phyloP scores from a whole-genome alignment of 140 eudicot species.

The Flaveria floridana region DNA sequence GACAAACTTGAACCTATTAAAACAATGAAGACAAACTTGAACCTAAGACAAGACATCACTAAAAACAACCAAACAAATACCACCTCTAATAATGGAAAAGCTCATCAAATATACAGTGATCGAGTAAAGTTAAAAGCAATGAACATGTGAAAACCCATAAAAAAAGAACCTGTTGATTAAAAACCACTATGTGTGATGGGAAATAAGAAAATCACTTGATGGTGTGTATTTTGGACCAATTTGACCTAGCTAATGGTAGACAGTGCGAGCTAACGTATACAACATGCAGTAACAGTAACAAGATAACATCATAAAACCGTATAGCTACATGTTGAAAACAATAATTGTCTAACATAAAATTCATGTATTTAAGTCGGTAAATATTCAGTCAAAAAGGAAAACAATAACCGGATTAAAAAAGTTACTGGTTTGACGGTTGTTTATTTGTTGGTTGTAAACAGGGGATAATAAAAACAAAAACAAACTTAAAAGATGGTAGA shows the following conservation, averaged over 20 bases:
- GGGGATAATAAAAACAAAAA: neutral
- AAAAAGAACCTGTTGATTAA: neutral
- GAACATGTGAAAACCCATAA: conserved; percentile 15
- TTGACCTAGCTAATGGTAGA: conserved; percentile 9
- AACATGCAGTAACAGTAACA: neutral
- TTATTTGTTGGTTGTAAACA: too few relatives aligned
- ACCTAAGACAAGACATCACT: conserved; percentile 15
- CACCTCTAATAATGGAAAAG: conserved; percentile 16
- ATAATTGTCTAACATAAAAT: too few relatives aligned
- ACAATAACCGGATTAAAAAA: neutral
- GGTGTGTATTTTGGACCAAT: conserved; percentile 3
- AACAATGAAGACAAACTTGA: conserved; percentile 5
- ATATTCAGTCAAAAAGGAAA: too few relatives aligned
- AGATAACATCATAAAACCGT: neutral
- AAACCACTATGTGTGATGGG: conserved; percentile 18
- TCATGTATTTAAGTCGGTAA: too few relatives aligned
- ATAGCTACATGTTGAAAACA: neutral
- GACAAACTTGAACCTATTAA: conserved; percentile 1
- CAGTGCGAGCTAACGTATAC: neutral
- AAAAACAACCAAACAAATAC: conserved; percentile 13
- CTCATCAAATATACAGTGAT: neutral
- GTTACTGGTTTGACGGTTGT: neutral
- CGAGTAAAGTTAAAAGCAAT: conserved; percentile 12
- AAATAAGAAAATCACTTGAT: neutral
- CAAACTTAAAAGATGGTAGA: neutral